Conservation (phyloP, 208 protist species). For the Trypanosoma brucei region DNA sequence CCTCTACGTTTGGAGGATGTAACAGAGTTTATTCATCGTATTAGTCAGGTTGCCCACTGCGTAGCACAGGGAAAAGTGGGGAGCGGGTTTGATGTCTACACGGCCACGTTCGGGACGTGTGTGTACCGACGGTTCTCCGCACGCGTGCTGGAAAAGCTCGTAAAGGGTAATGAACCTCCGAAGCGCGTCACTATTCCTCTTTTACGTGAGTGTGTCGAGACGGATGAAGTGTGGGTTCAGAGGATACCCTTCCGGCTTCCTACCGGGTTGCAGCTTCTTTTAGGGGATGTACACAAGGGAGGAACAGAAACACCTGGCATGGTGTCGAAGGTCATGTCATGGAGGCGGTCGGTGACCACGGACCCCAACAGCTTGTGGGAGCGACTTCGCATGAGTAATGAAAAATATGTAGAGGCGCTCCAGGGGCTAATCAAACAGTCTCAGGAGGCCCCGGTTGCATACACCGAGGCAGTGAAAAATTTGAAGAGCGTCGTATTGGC, state of each 20-base stretch:
- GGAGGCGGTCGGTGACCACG: conserved; percentile 55
- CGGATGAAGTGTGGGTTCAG: conserved; percentile 61
- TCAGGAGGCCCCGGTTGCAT: conserved; percentile 15
- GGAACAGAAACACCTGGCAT: conserved; percentile 93
- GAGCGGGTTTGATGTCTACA: conserved; percentile 96
- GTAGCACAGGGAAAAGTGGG: conserved; percentile 95
- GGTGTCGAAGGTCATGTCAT: conserved; percentile 91
- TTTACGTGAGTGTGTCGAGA: conserved; percentile 45
- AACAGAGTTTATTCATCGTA: conserved; percentile 78
- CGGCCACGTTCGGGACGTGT: conserved; percentile 91
- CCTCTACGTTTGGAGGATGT: conserved; percentile 3
- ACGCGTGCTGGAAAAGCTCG: conserved; percentile 44
- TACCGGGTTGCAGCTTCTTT: conserved; percentile 72
- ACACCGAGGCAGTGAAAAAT: conserved; percentile 8
- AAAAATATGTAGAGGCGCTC: conserved; percentile 60
- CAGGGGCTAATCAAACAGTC: conserved; percentile 27
- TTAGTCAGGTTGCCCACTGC: conserved; percentile 93
- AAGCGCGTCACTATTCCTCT: conserved; percentile 30
- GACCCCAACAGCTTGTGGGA: conserved; percentile 65
- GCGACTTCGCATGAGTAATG: conserved; percentile 55
- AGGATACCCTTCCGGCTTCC: conserved; percentile 72
- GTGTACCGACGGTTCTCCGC: conserved; percentile 88
- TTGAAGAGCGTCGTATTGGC: conserved; percentile 25
- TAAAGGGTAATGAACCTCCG: conserved; percentile 35
- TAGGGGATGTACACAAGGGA: conserved; percentile 87